Percentiles rank a stretch among this genome's conserved stretches.
Evolutionary conservation across 1,139 yeast genomes (phyloP).

Genomic region (Blastobotrys petasosporus): DNA sequence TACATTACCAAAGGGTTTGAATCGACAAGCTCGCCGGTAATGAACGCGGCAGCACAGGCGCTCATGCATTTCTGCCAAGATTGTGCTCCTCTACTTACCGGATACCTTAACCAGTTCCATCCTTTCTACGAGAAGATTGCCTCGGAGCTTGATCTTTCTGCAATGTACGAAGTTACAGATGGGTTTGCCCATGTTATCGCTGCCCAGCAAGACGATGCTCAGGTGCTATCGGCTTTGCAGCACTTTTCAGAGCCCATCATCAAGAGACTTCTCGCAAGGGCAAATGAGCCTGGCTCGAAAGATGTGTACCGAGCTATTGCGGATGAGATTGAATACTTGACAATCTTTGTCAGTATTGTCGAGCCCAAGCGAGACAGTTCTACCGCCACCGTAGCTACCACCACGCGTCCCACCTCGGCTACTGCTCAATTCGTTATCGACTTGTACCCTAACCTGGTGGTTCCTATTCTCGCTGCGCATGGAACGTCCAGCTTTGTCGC

Average conservation of each 20-base stretch:
- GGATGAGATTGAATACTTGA: constrained; percentile 68
- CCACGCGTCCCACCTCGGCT: not conserved
- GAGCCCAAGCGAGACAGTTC: constrained; percentile 3
- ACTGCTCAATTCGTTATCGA: constrained; percentile 52
- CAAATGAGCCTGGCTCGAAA: constrained; percentile 33
- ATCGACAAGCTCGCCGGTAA: constrained; percentile 40
- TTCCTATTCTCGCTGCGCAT: constrained; percentile 45
- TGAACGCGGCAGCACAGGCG: constrained; percentile 88
- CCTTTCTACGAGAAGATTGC: constrained; percentile 65
- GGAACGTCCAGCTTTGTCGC: constrained; percentile 57
- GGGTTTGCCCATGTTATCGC: constrained; percentile 83
- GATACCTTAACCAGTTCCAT: constrained; percentile 70
- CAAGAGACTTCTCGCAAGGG: constrained; percentile 36
- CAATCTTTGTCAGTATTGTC: constrained; percentile 63
- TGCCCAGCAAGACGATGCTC: constrained; percentile 44
- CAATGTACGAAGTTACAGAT: constrained; percentile 75
- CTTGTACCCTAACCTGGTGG: constrained; percentile 51
- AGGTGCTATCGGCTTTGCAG: constrained; percentile 41
- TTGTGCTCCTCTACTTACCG: constrained; percentile 62
- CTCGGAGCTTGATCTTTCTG: constrained; percentile 53
- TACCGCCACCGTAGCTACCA: constrained; percentile 25
- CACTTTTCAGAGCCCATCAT: constrained; percentile 69
- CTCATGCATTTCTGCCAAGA: constrained; percentile 93
- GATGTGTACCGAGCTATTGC: constrained; percentile 49
- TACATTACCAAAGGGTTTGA: constrained; percentile 80